Evolutionary conservation across 2,329 filamentous ascomycete genomes (phyloP), one percentile per base, ranked within the genome.

Genomic region (Botryosphaeria dothidea): DNA sequence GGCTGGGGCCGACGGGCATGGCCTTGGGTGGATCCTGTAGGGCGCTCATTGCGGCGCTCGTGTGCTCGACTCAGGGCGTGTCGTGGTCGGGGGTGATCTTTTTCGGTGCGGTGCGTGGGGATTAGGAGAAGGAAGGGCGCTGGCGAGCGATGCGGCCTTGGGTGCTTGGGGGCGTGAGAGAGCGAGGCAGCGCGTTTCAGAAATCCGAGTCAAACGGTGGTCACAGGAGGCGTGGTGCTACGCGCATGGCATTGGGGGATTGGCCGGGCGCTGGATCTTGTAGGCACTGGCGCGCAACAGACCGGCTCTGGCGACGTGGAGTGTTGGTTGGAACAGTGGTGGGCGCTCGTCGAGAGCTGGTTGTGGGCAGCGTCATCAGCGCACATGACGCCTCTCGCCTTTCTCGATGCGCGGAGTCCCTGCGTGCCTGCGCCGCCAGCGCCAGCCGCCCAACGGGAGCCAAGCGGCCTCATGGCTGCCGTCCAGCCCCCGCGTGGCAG

Each of bases 21-120:
- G 66, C 43, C 52, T 66, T 64, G 48, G 62, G 67, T 23, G 67
- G 58, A 48, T 69, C 66, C 60, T 71, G 66, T 64, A 66, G 64
- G 66, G 72, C 64, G 66, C 68, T 71, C 71, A 72, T 72, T 65
- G 62, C 66, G 64, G 67, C 66, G 63, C 62, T 51, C 48, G 34
- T 36, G 23, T 29, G 61, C 25, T 21, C 48, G 36, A 43, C 23
- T 45, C 48, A 23, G 48, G 46, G 25, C 25, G 41, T 19, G 56
- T 46, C 11, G 38, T 17, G 38, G 56, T 17, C 43, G 27, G 27
- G 31, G 56, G 38, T 29, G 56, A 9, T 29, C n/a, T 31, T 19
- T 21, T 41, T 25, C 6, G 13, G 17, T 19, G 38, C 25, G 25
- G 38, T 27, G 56, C 56, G 56, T 31, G 49, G 45, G 49, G 31